phyloP scores from a whole-genome alignment of 768 basidiomycete species.

The Calocybe cyanea region DNA sequence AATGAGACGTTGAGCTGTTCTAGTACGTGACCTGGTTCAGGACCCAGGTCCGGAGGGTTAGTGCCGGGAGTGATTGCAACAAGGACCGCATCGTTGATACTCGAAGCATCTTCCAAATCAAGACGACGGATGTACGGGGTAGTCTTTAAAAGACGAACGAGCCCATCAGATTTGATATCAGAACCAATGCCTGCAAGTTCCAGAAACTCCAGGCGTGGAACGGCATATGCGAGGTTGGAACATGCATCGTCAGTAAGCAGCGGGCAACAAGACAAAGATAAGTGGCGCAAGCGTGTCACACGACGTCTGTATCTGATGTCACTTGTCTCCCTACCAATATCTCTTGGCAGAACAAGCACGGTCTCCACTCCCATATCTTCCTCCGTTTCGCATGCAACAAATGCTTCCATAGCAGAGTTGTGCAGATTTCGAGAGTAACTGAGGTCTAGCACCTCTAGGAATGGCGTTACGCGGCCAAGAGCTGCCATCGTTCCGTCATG shows the following conservation, averaged over 20 bases:
- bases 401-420: conserved; percentile 72
- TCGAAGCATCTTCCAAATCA: conserved; percentile 81
- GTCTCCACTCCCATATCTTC: conserved; percentile 34
- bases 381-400: conserved; percentile 53
- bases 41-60: conserved; percentile 16
- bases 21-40: conserved; percentile 60
- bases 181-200: conserved; percentile 76
- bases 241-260: conserved; percentile 75
- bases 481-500: conserved; percentile 58
- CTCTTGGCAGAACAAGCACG: conserved; percentile 52
- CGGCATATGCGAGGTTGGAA: conserved; percentile 62
- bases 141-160: conserved; percentile 64
- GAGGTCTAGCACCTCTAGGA: conserved; percentile 76
- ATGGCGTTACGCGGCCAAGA: conserved; percentile 65
- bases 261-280: conserved; percentile 67
- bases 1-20: conserved; percentile 72
- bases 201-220: conserved; percentile 71
- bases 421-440: conserved; percentile 69
- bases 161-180: conserved; percentile 68
- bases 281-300: conserved; percentile 67
- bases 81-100: conserved; percentile 73
- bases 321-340: conserved; percentile 59
- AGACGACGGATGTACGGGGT: conserved; percentile 69
- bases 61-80: conserved; percentile 51
- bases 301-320: conserved; percentile 53